These are phyloP conservation scores for Nothomitra cinnamomea DNA, from an alignment of 2,329 filamentous ascomycete species.

Conservation along the genomic window DNA sequence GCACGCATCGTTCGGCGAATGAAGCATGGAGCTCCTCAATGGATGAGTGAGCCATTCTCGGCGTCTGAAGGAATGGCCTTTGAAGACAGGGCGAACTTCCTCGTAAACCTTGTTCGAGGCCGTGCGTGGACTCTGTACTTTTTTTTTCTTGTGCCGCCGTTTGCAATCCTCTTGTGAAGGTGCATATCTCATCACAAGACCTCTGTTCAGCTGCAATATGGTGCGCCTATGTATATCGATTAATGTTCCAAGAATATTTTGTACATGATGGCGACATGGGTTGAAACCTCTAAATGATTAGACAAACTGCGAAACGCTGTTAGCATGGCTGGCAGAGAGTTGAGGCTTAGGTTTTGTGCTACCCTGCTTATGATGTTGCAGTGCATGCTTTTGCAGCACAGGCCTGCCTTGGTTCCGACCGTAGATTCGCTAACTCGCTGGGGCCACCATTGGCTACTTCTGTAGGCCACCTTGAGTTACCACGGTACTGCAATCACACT, in stretches of 20 bases:
- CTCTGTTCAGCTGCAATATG: neutral
- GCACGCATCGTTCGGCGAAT: too few relatives aligned
- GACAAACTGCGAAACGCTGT: too few relatives aligned
- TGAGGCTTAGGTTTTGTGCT: neutral
- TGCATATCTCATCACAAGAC: slow-evolving; percentile 2
- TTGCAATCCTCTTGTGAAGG: neutral
- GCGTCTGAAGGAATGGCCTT: neutral
- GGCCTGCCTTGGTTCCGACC: neutral
- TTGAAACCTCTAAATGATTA: too few relatives aligned
- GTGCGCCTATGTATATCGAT: neutral
- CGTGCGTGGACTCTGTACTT: neutral
- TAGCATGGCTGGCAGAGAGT: neutral
- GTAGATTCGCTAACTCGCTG: too few relatives aligned
- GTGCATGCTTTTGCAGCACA: neutral
- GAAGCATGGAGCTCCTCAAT: too few relatives aligned
- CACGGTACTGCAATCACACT: too few relatives aligned
- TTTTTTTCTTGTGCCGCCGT: neutral
- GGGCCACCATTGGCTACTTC: too few relatives aligned
- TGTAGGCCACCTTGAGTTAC: too few relatives aligned
- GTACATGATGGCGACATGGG: neutral
- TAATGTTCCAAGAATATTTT: neutral
- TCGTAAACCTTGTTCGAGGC: too few relatives aligned
- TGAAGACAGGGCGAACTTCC: neutral
- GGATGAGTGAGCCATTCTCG: too few relatives aligned
- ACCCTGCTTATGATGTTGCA: neutral